These are phyloP conservation scores for Recurvomyces mirabilis DNA, from an alignment of 495 filamentous ascomycete species.

Conservation along the genomic window DNA sequence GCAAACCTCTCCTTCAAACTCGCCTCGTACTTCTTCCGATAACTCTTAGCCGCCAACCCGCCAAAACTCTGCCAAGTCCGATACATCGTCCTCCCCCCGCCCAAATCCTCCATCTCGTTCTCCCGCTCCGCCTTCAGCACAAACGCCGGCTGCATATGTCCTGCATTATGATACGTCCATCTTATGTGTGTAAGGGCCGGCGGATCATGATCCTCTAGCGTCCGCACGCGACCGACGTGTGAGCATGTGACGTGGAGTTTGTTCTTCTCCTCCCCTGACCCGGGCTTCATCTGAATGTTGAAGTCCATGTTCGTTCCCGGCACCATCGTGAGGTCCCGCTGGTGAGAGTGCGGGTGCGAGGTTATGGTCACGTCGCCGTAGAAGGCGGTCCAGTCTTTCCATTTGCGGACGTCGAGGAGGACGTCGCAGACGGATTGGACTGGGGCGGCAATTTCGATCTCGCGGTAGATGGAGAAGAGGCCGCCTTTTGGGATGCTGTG, in stretches of 20 bases:
- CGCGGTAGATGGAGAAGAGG: conserved; percentile 18
- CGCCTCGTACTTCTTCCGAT: conserved; percentile 14
- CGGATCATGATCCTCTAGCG: background rate
- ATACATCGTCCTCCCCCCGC: conserved; percentile 12
- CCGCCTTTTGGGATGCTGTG: conserved; percentile 13
- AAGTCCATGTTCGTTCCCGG: conserved; percentile 19
- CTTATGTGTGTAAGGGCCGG: conserved; percentile 9
- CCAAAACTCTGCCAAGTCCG: conserved; percentile 17
- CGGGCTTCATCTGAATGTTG: background rate
- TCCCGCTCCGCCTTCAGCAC: conserved; percentile 10
- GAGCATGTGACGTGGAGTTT: conserved; percentile 4
- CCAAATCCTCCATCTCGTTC: conserved; percentile 20
- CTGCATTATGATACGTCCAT: conserved; percentile 18
- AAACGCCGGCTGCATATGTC: conserved; percentile 3
- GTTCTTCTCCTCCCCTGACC: background rate
- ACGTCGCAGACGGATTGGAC: conserved; percentile 11
- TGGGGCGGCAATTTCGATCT: conserved; percentile 14
- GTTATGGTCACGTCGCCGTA: conserved; percentile 12
- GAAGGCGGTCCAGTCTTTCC: conserved; percentile 21
- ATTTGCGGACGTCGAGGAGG: conserved; percentile 12
- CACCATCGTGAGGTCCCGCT: conserved; percentile 6
- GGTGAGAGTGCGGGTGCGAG: conserved; percentile 6
- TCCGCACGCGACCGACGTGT: background rate
- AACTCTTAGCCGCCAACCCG: conserved; percentile 10
- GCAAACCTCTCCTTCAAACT: conserved; percentile 13